A percentile compares a stretch with the other conserved stretches of the same genome.
Conservation (phyloP, 2,329 filamentous ascomycete species). For the Aureobasidium sp. region DNA sequence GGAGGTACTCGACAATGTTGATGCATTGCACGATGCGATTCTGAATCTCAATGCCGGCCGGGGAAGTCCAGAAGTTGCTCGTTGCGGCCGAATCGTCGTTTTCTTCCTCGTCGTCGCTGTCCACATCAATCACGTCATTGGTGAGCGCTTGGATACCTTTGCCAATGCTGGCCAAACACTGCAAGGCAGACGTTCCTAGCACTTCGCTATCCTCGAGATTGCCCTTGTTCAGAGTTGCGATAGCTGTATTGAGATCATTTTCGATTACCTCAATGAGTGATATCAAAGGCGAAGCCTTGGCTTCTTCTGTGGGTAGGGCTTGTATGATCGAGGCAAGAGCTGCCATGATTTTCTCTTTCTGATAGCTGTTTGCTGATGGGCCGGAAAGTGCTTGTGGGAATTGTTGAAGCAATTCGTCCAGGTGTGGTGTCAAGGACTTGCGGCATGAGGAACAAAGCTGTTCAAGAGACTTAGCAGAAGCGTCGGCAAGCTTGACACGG, state of each 20-base stretch:
- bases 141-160: slow-evolving; percentile 62
- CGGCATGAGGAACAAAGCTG: slow-evolving; percentile 70
- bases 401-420: slow-evolving; percentile 60
- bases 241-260: slow-evolving; percentile 47
- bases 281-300: slow-evolving; percentile 47
- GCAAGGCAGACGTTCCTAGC: slow-evolving; percentile 47
- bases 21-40: slow-evolving; percentile 45
- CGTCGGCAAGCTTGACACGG: slow-evolving; percentile 48
- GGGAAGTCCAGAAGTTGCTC: slow-evolving; percentile 42
- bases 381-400: slow-evolving; percentile 57
- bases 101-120: slow-evolving; percentile 37
- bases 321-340: slow-evolving; percentile 70
- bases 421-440: slow-evolving; percentile 56
- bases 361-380: slow-evolving; percentile 56
- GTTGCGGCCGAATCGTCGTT: slow-evolving; percentile 16
- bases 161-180: slow-evolving; percentile 62
- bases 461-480: slow-evolving; percentile 66
- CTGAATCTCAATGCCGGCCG: slow-evolving; percentile 43
- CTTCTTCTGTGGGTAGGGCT: slow-evolving; percentile 52
- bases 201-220: slow-evolving; percentile 36
- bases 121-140: slow-evolving; percentile 61
- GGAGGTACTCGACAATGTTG: slow-evolving; percentile 46
- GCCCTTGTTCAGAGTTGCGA: slow-evolving; percentile 24
- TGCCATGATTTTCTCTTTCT: slow-evolving; percentile 65
- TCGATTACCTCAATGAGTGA: slow-evolving; percentile 55